Conservation (phyloP, 2,329 filamentous ascomycete species). For the Gremmenia infestans region DNA sequence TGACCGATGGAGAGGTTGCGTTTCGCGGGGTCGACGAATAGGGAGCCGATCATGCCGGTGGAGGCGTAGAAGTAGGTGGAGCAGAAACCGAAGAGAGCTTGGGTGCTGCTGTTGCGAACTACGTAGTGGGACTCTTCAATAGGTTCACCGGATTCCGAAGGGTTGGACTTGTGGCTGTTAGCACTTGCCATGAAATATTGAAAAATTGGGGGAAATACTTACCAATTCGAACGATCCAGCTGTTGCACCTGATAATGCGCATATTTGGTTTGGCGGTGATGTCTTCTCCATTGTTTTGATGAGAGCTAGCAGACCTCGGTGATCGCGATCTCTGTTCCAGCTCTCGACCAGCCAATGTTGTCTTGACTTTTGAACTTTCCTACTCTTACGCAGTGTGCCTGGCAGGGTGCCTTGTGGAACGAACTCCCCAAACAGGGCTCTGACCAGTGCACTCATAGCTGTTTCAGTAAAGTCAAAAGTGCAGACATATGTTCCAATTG, state of each 20-base stretch:
- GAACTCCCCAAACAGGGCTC: constrained; percentile 75
- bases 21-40: constrained; percentile 86
- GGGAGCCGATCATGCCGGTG: constrained; percentile 67
- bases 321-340: constrained; percentile 77
- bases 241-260: constrained; percentile 56
- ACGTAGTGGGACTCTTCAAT: constrained; percentile 84
- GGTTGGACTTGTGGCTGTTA: constrained; percentile 2
- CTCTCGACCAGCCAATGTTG: constrained; percentile 93
- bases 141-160: constrained; percentile 45
- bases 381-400: constrained; percentile 78
- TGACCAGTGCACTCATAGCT: constrained; percentile 77
- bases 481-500: constrained; percentile 88
- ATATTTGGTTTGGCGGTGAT: constrained; percentile 60
- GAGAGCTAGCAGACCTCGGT: constrained; percentile 67
- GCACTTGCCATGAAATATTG: neutral
- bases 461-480: constrained; percentile 96
- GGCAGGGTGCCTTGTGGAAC: constrained; percentile 55
- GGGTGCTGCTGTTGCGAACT: constrained; percentile 88
- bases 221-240: constrained; percentile 72
- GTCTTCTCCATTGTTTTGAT: constrained; percentile 65
- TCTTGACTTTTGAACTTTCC: constrained; percentile 81
- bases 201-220: neutral
- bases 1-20: constrained; percentile 86
- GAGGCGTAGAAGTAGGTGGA: constrained; percentile 69
- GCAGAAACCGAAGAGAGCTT: constrained; percentile 86